Conservation (phyloP, 176 grass and related monocot genomes). For the Cenchrus purpureus region DNA sequence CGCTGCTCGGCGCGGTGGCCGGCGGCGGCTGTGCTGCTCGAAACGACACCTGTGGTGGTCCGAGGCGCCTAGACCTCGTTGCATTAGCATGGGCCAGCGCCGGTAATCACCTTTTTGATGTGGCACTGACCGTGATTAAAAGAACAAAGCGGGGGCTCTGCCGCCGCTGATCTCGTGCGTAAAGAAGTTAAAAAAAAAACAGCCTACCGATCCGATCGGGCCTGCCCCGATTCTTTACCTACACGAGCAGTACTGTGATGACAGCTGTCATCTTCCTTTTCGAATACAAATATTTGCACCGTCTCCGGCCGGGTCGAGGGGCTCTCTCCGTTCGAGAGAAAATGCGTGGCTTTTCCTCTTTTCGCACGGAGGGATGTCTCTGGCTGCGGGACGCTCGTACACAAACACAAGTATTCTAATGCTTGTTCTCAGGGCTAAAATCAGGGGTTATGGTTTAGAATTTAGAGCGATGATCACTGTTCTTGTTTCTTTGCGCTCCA, state of each 20-base stretch:
- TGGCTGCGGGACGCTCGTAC: no score
- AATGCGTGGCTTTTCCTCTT: constrained; percentile 4
- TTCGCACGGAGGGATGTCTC: not conserved
- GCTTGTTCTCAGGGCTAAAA: no score
- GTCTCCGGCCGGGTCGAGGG: no score
- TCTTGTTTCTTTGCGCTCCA: no score
- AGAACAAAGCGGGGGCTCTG: not conserved
- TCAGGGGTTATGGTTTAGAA: no score
- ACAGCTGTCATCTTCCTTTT: not conserved
- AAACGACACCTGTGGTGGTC: not conserved
- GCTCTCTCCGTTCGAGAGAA: not conserved
- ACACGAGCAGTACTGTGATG: not conserved
- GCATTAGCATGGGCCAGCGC: not conserved
- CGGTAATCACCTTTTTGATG: not conserved
- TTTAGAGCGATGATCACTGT: no score
- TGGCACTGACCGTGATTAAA: not conserved
- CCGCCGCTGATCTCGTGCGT: constrained; percentile 3
- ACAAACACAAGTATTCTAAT: no score
- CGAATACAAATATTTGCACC: not conserved
- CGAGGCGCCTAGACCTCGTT: not conserved
- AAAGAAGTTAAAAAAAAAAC: not conserved
- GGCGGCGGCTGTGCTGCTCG: not conserved
- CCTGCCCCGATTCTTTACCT: constrained; percentile 1
- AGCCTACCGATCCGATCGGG: constrained; percentile 24
- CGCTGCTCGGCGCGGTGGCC: not conserved